Base-by-base conservation (phyloP, 345 rosid genomes). In the Turritis glabra region DNA sequence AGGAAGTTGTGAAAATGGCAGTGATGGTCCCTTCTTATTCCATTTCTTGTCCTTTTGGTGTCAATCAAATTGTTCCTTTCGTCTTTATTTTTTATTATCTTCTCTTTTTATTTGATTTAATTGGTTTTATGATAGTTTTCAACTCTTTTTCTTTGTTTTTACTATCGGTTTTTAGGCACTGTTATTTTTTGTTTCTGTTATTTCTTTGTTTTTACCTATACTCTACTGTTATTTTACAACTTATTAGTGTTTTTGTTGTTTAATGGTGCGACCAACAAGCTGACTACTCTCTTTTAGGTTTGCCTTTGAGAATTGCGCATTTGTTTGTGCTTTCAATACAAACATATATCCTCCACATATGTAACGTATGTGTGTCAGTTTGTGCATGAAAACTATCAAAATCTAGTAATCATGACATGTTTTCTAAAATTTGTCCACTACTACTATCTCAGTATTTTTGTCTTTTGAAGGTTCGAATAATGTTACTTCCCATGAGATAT, bases 21-120 rank as follows among this genome's bases (percentile, higher is more conserved):
- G 67, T 37, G 55, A 64, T 77, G 76, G 80, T 77, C 80, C 80
- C 72, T 77, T 77, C 61, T 77, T 64, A 77, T 77, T 77, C 76
- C 76, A 77, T 71, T 64, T 71, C 70, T 56, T 71, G 76, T 77
- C 62, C 62, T 71, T 77, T 77, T 64, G 53, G 25, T 65, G 72
- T 57, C 76, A n/a, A 71, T 77, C 76, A 33, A 37, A 64, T 64
- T 56, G 68, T 64, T 77, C 50, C 57, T 48, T 50, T 64, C 48
- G 10, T 64, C 76, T 77, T 64, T 71, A 26, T 27, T 12, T 52
- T 62, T 17, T 76, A 7, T 52, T 41, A 30, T 62, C 71, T 25
- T 61, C 37, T 52, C 13, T 51, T 67, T 70, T 54, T 54, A n/a
- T 35, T 25, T 52, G 15, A 6, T 27, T 12, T 44, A 14, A 3